A percentile compares a stretch with the other conserved stretches of the same genome.
Evolutionary conservation across 345 rosid genomes (phyloP).

Genomic region (Arabidopsis suecica): DNA sequence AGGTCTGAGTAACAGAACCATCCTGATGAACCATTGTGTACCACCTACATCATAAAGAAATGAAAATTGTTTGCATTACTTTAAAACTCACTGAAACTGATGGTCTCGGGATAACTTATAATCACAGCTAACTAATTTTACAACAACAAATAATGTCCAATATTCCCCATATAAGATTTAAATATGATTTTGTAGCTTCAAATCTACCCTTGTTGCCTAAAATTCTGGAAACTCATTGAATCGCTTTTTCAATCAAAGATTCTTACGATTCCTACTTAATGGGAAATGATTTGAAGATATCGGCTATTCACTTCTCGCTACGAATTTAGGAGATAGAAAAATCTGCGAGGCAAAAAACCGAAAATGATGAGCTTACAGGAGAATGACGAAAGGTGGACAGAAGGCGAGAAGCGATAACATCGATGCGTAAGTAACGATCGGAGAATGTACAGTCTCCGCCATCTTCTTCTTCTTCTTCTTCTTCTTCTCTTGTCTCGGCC

Average conservation of each 20-base stretch:
- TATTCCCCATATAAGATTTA: not conserved
- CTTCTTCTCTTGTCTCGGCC: not conserved
- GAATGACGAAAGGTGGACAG: conserved; percentile 93
- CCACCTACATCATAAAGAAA: conserved; percentile 65
- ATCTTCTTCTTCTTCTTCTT: conserved; percentile 34
- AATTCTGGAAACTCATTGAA: not conserved
- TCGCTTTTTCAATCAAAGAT: not conserved
- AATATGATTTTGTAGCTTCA: not conserved
- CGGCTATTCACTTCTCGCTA: not conserved
- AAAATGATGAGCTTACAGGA: conserved; percentile 64
- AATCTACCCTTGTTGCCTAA: not conserved
- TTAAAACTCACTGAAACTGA: not conserved
- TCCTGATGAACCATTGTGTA: conserved; percentile 94
- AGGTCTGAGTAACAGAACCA: conserved; percentile 71
- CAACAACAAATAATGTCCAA: not conserved
- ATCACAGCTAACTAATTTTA: not conserved
- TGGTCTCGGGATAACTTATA: not conserved
- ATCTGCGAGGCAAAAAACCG: not conserved
- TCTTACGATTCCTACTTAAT: not conserved
- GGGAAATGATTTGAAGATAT: conserved; percentile 5
- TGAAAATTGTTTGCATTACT: not conserved
- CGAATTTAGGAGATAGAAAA: not conserved
- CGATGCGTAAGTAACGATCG: conserved; percentile 75
- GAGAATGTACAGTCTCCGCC: conserved; percentile 79
- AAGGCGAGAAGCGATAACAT: conserved; percentile 79